phyloP scores from a whole-genome alignment of 228 moss, liverwort and hornwort genomes.

The Sphagnum magellanicum region DNA sequence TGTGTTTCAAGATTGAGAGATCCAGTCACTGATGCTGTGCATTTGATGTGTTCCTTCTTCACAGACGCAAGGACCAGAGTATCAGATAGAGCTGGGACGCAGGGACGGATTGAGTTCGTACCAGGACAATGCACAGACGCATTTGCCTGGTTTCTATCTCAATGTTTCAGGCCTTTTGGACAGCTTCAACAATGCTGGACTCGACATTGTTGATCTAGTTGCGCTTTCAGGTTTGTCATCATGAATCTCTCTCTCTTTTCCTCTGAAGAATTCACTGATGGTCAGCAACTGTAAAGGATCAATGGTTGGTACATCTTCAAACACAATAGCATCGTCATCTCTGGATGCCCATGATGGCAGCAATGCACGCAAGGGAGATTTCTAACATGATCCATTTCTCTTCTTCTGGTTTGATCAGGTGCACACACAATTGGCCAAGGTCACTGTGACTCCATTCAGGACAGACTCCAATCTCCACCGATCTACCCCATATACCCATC shows the following conservation, averaged over 20 bases:
- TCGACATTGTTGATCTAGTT: constrained; percentile 35
- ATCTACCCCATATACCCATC: no score
- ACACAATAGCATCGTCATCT: no score
- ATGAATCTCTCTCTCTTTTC: not conserved
- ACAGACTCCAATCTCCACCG: no score
- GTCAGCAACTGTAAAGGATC: no score
- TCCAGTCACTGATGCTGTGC: not conserved
- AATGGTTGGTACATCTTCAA: no score
- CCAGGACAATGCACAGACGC: constrained; percentile 24
- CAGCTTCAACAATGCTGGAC: constrained; percentile 24
- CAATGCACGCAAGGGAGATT: no score
- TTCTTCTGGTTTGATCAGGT: no score
- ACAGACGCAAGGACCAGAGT: constrained; percentile 35
- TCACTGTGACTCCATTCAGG: no score
- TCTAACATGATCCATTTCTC: no score
- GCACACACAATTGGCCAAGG: no score
- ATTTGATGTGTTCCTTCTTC: not conserved
- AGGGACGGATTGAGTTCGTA: constrained; percentile 38
- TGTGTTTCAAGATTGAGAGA: not conserved
- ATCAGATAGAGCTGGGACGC: constrained; percentile 34
- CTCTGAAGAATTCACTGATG: not conserved
- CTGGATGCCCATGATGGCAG: no score
- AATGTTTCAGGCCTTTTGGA: constrained; percentile 18
- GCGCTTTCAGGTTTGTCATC: constrained; percentile 30
- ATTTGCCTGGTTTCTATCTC: constrained; percentile 13